These are phyloP conservation scores for Podospora conica DNA, from an alignment of 495 filamentous ascomycete species.

Conservation along the genomic window DNA sequence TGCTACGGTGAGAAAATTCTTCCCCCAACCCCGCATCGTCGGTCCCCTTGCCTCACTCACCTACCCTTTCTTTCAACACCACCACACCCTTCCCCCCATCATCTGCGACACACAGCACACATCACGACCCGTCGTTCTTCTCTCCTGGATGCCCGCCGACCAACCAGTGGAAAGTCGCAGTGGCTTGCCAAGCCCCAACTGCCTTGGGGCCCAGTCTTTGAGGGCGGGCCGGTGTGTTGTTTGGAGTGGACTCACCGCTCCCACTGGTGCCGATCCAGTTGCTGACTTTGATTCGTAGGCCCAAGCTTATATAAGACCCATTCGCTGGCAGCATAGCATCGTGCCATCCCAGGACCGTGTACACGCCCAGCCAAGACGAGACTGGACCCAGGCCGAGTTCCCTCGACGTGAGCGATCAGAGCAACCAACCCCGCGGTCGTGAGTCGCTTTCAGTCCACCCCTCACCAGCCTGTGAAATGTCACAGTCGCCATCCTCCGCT, in stretches of 20 bases:
- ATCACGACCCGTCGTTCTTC: background rate
- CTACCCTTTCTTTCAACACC: background rate
- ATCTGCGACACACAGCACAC: background rate
- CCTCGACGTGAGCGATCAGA: conserved; percentile 2
- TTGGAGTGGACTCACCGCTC: conserved; percentile 19
- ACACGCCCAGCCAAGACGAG: background rate
- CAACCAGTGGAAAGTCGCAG: conserved; percentile 2
- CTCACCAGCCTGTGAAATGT: conserved; percentile 21
- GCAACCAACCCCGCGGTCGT: conserved; percentile 4
- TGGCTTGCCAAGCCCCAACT: conserved; percentile 18
- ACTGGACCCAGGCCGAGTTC: background rate
- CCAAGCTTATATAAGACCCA: conserved; percentile 4
- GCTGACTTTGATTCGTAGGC: conserved; percentile 3
- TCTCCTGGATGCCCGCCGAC: background rate
- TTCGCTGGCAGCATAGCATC: background rate
- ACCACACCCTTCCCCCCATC: background rate
- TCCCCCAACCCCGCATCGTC: conserved; percentile 1
- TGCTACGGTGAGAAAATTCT: conserved; percentile 9
- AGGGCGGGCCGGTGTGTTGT: conserved; percentile 1
- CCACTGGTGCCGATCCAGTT: conserved; percentile 6
- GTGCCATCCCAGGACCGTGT: background rate
- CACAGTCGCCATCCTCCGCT: conserved; percentile 29
- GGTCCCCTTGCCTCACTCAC: background rate
- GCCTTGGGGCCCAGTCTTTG: conserved; percentile 8
- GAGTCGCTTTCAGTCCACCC: conserved; percentile 1